Percentiles rank a stretch among this genome's conserved stretches.
Evolutionary conservation across 192 early-diverging fungal species (phyloP).

Genomic region (Gigaspora rosea): DNA sequence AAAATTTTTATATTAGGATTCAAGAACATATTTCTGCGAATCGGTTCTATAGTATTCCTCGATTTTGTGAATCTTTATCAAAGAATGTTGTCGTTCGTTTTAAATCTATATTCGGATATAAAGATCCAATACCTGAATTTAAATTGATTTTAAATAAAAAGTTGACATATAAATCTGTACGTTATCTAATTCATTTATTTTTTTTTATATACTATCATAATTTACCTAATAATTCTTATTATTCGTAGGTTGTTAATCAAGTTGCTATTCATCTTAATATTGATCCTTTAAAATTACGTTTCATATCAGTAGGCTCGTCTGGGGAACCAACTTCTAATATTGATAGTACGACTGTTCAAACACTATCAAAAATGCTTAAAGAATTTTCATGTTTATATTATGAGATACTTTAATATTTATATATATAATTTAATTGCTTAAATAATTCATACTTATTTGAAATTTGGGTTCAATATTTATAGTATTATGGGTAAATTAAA

Average conservation of each 20-base stretch:
- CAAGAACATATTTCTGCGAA: constrained; percentile 45
- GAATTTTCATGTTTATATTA: constrained; percentile 55
- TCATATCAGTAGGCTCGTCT: constrained; percentile 50
- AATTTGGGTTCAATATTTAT: no score
- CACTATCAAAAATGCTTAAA: constrained; percentile 44
- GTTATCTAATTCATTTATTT: background rate
- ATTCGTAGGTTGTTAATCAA: constrained; percentile 20
- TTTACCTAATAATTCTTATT: no score
- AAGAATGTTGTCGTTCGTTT: constrained; percentile 71
- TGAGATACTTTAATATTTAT: constrained; percentile 60
- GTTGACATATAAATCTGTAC: constrained; percentile 62
- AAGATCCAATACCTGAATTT: constrained; percentile 27
- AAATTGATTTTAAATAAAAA: constrained; percentile 63
- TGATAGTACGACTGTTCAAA: constrained; percentile 36
- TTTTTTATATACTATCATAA: no score
- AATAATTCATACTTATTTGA: no score
- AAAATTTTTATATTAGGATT: constrained; percentile 2
- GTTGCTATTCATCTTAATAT: constrained; percentile 64
- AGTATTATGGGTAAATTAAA: no score
- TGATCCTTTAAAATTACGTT: constrained; percentile 74
- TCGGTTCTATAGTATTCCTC: constrained; percentile 50
- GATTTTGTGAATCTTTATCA: constrained; percentile 78
- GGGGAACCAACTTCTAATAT: constrained; percentile 32
- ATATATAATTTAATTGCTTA: no score
- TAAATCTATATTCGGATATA: constrained; percentile 51